Evolutionary conservation across 2,329 filamentous ascomycete genomes (phyloP), one percentile per base, ranked within the genome.

Genomic region (Penicillium sp.): DNA sequence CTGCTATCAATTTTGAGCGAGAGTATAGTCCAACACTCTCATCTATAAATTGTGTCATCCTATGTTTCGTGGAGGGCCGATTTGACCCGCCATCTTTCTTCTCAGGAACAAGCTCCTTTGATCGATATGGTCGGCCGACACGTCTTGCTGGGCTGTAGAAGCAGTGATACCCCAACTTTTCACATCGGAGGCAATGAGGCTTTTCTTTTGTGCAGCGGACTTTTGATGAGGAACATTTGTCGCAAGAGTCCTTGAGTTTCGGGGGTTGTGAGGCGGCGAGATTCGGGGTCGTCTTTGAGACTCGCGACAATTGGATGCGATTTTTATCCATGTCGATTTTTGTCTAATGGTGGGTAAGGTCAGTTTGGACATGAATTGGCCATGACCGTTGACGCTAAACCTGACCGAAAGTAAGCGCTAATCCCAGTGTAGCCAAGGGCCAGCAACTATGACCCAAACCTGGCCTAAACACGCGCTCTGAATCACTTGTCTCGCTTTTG

Each of bases 141-240:
- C 62, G 55, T 43, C 62, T 51, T 29, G 63, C 62, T 24, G 60
- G 63, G 47, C 63, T 65, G 44, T 63, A 65, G 40, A 63, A 62
- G 42, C 62, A 64, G 31, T 54, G 48, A 31, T 64, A 58, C 4
- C 60, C 62, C 18, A 60, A 40, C 43, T 58, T 59, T 16, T 60
- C 48, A 48, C 60, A 63, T 9, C 60, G 59, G 9, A 54, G 32
- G 48, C 60, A 62, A 5, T 40, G 46, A 3, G 60, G 60, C 13
- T 57, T 62, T 21, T 53, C 49, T 43, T 60, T 63, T 8, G 54
- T 55, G 34, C 59, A 63, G 18, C 55, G 53, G 10, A 63, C 50
- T 31, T 63, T 63, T 2, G 60, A 62, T 34, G 50, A n/a, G 13
- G 60, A 58, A 31, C 60, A 61, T 31, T 32, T 54, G 32, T 60